Base-by-base conservation (phyloP, 257 asterid genomes). In the Primulina eburnea region DNA sequence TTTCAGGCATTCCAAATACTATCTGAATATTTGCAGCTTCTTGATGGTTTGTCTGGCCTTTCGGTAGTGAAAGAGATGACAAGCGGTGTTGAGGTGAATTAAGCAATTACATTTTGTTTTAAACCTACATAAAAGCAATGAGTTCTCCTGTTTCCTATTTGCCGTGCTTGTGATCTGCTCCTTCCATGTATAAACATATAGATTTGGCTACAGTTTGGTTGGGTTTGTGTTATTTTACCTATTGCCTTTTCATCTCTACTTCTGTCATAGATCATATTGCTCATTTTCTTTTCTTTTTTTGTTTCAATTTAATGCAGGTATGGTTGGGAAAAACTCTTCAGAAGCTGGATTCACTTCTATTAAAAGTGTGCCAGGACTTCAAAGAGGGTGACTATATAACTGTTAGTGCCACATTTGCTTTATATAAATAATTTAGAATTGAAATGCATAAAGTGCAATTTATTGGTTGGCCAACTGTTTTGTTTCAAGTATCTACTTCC, bases 291-390 rank as follows among this genome's bases (percentile, higher is more conserved):
- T 28, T 28, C 2, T 40, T 40, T 40, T 43, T 4, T 2, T 14
- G 7, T 43, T 70, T 71, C 53, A 67, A 69, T 60, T 16, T 65
- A 40, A 64, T 86, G 80, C 92, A 94, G 99, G 96, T 84, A 79
- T 91, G 97, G 98, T 76, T 94, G 81, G 97, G 97, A 75, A 88
- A 83, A 82, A 89, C 99, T 80, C 96, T 94, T 73, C 97, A 89
- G 78, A 91, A 86, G 89, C 79, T 94, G 85, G 99, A 94, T 83
- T 90, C 92, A 53, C 91, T 89, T 79, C 84, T 91, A 50, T 72
- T 91, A 78, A 93, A 86, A 74, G 96, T 94, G 76, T 94, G 98
- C 83, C 89, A 81, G 83, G 90, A 88, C 81, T 94, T 94, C 91
- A 88, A 86, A 77, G 92, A 86, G 81, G 93, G 88, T 78, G 84